Conservation (phyloP, 1,284 basidiomycete genomes). For the Cutaneotrichosporon mucoides region DNA sequence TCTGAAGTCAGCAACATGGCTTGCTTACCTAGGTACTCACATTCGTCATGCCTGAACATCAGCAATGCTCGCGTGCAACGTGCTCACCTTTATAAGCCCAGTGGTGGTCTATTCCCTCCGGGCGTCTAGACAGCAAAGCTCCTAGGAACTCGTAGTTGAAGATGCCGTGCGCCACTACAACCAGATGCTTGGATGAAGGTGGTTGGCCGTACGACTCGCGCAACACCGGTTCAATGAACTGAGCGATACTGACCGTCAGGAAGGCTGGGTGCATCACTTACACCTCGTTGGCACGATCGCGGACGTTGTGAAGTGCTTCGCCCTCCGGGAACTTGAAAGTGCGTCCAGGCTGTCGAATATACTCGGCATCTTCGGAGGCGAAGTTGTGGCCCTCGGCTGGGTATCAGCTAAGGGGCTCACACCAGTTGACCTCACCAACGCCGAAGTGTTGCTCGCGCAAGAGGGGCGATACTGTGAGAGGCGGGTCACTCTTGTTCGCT, state of each 20-base stretch:
- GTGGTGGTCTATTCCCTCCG: constrained; percentile 36
- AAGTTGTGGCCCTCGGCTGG: constrained; percentile 42
- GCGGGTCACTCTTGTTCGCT: constrained; percentile 36
- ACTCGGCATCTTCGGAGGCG: constrained; percentile 30
- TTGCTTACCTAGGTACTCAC: constrained; percentile 17
- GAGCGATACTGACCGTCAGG: constrained; percentile 26
- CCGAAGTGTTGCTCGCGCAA: constrained; percentile 50
- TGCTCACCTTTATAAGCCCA: constrained; percentile 45
- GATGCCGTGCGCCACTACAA: constrained; percentile 50
- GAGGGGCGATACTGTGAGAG: constrained; percentile 33
- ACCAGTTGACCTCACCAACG: constrained; percentile 23
- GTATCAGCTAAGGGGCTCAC: background rate
- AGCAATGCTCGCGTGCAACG: background rate
- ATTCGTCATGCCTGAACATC: constrained; percentile 48
- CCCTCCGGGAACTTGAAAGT: constrained; percentile 41
- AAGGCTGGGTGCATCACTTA: constrained; percentile 18
- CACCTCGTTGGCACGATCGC: constrained; percentile 44
- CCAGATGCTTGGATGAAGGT: constrained; percentile 29
- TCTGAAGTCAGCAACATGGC: constrained; percentile 26
- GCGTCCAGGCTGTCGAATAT: constrained; percentile 34
- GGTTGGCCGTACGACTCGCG: constrained; percentile 27
- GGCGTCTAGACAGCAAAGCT: constrained; percentile 38
- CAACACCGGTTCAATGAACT: constrained; percentile 43
- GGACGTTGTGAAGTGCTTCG: constrained; percentile 47
- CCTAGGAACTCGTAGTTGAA: constrained; percentile 49